phyloP scores from a whole-genome alignment of 2,329 filamentous ascomycete genomes.

The Saccharata proteae region DNA sequence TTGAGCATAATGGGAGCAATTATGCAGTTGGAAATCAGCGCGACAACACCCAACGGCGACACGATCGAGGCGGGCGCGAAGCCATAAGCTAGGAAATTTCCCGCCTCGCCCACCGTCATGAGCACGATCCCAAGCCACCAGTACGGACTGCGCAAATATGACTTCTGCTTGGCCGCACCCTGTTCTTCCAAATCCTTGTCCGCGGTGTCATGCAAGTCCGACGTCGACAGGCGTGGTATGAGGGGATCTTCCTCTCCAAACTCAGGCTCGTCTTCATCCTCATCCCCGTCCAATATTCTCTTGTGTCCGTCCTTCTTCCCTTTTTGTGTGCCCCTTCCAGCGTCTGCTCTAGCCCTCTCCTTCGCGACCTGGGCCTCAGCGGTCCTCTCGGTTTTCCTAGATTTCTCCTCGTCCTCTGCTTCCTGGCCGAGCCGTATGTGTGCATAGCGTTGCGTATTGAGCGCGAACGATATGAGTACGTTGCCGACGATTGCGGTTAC shows the following conservation, averaged over 20 bases:
- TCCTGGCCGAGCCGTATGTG: conserved; percentile 74
- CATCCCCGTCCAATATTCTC: conserved; percentile 4
- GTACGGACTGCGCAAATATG: conserved; percentile 80
- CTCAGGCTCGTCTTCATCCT: conserved; percentile 4
- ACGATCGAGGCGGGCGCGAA: conserved; percentile 97
- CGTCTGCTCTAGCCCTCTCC: conserved; percentile 13
- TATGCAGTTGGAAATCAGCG: conserved; percentile 89
- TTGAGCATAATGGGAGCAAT: conserved; percentile 92
- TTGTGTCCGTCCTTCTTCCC: not conserved
- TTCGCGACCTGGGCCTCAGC: conserved; percentile 23
- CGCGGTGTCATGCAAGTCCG: conserved; percentile 1
- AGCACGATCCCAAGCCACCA: conserved; percentile 94
- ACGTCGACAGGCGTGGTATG: conserved; percentile 10
- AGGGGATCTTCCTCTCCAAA: conserved; percentile 7
- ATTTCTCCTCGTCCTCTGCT: conserved; percentile 37
- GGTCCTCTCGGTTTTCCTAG: conserved; percentile 28
- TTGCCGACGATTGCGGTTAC: conserved; percentile 87
- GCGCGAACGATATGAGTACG: conserved; percentile 81
- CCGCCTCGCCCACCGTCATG: conserved; percentile 85
- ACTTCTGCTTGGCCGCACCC: conserved; percentile 41
- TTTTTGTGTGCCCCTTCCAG: not conserved
- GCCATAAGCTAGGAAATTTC: conserved; percentile 94
- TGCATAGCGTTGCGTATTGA: conserved; percentile 94
- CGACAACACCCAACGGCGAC: conserved; percentile 91
- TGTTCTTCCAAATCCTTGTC: conserved; percentile 9